phyloP scores from a whole-genome alignment of 2,329 filamentous ascomycete species.

The Paecilomyces fulvus region DNA sequence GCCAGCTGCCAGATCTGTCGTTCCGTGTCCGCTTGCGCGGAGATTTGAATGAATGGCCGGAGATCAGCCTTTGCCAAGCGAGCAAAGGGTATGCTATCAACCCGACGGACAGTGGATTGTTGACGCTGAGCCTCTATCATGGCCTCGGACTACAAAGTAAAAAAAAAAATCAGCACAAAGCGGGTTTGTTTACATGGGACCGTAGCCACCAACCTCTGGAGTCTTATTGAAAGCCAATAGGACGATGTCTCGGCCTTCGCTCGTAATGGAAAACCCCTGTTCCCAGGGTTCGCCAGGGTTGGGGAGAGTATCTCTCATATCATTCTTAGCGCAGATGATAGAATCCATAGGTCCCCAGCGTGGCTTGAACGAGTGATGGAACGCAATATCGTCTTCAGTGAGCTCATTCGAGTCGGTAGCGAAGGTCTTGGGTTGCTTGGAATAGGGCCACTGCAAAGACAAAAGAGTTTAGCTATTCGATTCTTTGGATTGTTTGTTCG shows the following conservation, averaged over 20 bases:
- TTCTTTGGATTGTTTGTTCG: conserved; percentile 25
- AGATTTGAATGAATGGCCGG: conserved; percentile 21
- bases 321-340: conserved; percentile 54
- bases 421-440: conserved; percentile 65
- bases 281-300: conserved; percentile 39
- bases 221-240: conserved; percentile 17
- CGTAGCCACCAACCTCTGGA: conserved; percentile 10
- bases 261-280: conserved; percentile 41
- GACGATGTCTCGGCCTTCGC: conserved; percentile 24
- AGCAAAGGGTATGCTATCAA: conserved; percentile 53
- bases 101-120: conserved; percentile 38
- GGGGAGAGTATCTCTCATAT: conserved; percentile 15
- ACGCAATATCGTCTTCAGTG: conserved; percentile 55
- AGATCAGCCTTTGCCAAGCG: conserved; percentile 26
- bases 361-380: conserved; percentile 67
- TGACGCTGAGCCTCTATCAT: conserved; percentile 27
- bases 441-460: conserved; percentile 69
- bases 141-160: conserved; percentile 14
- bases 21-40: conserved; percentile 25
- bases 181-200: background rate
- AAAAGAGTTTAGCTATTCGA: conserved; percentile 30
- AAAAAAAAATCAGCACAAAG: conserved; percentile 2
- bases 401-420: conserved; percentile 54
- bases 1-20: conserved; percentile 71
- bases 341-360: conserved; percentile 70